Percentiles rank a stretch among this genome's conserved stretches.
Evolutionary conservation across 1,139 yeast species (phyloP).

Genomic region (Yamadazyma blattariae): DNA sequence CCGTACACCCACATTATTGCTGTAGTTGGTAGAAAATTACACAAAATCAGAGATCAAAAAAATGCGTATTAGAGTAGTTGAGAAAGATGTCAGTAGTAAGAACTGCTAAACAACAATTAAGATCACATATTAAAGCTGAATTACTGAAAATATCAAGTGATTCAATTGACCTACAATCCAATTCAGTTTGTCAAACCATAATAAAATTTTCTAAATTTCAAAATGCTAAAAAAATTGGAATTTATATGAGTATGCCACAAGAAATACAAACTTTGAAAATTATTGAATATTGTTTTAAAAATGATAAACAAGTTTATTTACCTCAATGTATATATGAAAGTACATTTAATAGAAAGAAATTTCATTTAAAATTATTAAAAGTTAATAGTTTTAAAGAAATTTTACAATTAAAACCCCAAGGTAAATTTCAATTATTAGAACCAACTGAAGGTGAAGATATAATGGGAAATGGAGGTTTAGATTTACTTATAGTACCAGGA

Average conservation of each 20-base stretch:
- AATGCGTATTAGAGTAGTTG: too few species aligned
- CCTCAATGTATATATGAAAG: conserved; percentile 43
- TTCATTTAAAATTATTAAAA: conserved; percentile 58
- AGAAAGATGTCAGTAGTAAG: conserved; percentile 4
- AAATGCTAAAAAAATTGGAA: conserved; percentile 49
- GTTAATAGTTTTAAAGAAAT: conserved; percentile 45
- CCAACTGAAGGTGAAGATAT: conserved; percentile 48
- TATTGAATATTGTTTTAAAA: conserved; percentile 46
- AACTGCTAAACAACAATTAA: conserved; percentile 14
- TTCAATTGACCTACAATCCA: conserved; percentile 19
- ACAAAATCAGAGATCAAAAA: too few species aligned
- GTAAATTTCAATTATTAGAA: conserved; percentile 66
- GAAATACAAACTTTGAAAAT: conserved; percentile 58
- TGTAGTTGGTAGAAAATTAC: too few species aligned
- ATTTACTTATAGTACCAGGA: conserved; percentile 79
- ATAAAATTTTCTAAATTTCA: conserved; percentile 34
- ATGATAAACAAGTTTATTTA: conserved; percentile 44
- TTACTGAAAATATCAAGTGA: conserved; percentile 15
- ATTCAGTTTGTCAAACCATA: conserved; percentile 26
- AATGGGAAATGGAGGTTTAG: conserved; percentile 48
- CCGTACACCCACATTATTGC: too few species aligned
- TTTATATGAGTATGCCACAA: conserved; percentile 65
- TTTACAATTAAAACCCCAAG: conserved; percentile 54
- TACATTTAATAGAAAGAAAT: conserved; percentile 26
- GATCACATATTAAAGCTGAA: conserved; percentile 18